Conservation (phyloP, 1,139 yeast species). For the Candida mesenterica region DNA sequence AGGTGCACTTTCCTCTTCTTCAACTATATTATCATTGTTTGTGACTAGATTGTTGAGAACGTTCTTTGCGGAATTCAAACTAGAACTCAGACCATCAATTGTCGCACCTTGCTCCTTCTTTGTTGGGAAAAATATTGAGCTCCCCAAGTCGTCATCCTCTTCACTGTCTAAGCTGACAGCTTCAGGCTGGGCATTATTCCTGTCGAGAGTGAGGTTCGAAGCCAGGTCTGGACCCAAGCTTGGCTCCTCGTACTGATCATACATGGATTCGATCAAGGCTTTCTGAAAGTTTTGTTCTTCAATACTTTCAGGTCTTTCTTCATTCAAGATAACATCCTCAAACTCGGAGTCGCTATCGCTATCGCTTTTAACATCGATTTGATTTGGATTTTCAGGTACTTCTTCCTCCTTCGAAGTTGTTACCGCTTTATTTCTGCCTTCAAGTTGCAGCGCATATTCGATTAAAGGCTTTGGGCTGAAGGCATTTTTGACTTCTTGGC, state of each 20-base stretch:
- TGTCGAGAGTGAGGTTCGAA: too few relatives aligned
- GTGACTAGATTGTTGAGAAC: not conserved
- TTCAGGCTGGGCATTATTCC: too few relatives aligned
- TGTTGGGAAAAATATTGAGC: slow-evolving; percentile 5
- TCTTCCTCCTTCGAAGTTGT: too few relatives aligned
- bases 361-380: slow-evolving; percentile 5
- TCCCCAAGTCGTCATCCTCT: slow-evolving; percentile 3
- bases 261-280: slow-evolving; percentile 39
- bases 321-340: slow-evolving; percentile 21
- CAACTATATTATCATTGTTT: not conserved
- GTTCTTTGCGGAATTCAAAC: too few relatives aligned
- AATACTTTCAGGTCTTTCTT: slow-evolving; percentile 18
- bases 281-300: slow-evolving; percentile 31
- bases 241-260: slow-evolving; percentile 28
- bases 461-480: not conserved
- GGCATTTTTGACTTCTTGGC: slow-evolving; percentile 11
- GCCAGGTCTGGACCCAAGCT: too few relatives aligned
- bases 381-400: slow-evolving; percentile 21
- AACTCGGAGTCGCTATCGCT: slow-evolving; percentile 17
- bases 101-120: not conserved
- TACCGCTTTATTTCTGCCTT: too few relatives aligned
- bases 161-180: too few relatives aligned
- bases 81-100: too few relatives aligned
- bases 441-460: too few relatives aligned
- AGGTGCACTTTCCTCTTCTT: slow-evolving; percentile 6